Evolutionary conservation across 2,329 filamentous ascomycete species (phyloP).

Genomic region (Aspergillus awamori): DNA sequence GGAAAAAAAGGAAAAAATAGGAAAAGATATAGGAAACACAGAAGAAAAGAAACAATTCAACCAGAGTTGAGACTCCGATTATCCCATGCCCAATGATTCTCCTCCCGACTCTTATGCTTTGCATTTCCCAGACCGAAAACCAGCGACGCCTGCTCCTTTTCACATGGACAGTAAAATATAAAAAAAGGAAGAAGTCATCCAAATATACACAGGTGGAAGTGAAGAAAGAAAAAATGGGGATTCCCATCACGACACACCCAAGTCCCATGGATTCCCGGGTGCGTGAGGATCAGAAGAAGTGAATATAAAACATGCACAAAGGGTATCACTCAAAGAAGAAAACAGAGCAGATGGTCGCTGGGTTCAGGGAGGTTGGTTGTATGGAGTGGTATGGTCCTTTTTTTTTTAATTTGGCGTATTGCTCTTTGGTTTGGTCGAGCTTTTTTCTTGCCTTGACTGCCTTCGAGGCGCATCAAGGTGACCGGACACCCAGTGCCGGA

Average conservation of each 20-base stretch:
- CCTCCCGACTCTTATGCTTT: neutral
- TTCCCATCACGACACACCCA: slow-evolving; percentile 8
- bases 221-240: slow-evolving; percentile 6
- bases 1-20: slow-evolving; percentile 12
- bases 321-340: slow-evolving; percentile 29
- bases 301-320: slow-evolving; percentile 22
- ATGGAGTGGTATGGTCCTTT: slow-evolving; percentile 7
- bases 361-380: slow-evolving; percentile 4
- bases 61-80: slow-evolving; percentile 2
- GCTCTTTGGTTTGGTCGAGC: neutral
- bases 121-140: slow-evolving; percentile 4
- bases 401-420: neutral
- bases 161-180: slow-evolving; percentile 3
- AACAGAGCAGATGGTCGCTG: slow-evolving; percentile 13
- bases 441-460: slow-evolving; percentile 5
- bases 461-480: slow-evolving; percentile 2
- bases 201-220: slow-evolving; percentile 13
- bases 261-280: neutral
- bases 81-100: neutral
- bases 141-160: slow-evolving; percentile 14
- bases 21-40: slow-evolving; percentile 1
- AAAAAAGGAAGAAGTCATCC: neutral
- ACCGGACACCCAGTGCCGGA: neutral
- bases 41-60: slow-evolving; percentile 4
- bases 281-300: slow-evolving; percentile 18